Conservation (phyloP, 2,329 filamentous ascomycete genomes). For the Alternaria longipes region DNA sequence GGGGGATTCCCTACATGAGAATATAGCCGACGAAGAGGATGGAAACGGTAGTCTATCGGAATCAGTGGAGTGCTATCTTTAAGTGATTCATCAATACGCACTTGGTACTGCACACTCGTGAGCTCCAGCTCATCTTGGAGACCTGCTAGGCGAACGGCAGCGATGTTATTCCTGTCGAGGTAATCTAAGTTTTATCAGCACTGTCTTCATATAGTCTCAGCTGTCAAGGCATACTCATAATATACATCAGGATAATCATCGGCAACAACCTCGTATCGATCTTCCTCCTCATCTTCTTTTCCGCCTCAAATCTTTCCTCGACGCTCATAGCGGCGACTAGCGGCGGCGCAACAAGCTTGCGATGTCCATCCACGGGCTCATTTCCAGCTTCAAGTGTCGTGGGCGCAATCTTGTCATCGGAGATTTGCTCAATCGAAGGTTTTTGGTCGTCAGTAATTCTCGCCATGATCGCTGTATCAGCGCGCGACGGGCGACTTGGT, state of each 20-base stretch:
- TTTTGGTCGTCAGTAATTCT: constrained; percentile 34
- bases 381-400: constrained; percentile 22
- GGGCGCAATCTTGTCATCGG: constrained; percentile 28
- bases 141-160: constrained; percentile 69
- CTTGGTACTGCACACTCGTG: constrained; percentile 68
- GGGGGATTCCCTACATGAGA: constrained; percentile 41
- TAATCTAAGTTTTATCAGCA: constrained; percentile 6
- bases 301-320: constrained; percentile 62
- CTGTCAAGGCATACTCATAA: constrained; percentile 70
- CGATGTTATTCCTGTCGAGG: constrained; percentile 71
- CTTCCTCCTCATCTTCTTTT: constrained; percentile 71
- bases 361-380: constrained; percentile 15
- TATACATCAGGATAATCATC: constrained; percentile 77
- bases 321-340: constrained; percentile 56
- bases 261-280: constrained; percentile 74
- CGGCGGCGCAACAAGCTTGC: constrained; percentile 44
- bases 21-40: constrained; percentile 70
- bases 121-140: constrained; percentile 69
- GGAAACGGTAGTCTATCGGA: constrained; percentile 43
- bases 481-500: background rate
- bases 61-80: background rate
- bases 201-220: background rate
- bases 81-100: constrained; percentile 48
- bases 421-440: constrained; percentile 31
- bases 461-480: constrained; percentile 24